Percentiles rank a stretch among this genome's conserved stretches.
Conservation (phyloP, 225 moss, liverwort and hornwort genomes). For the Bryum argenteum region DNA sequence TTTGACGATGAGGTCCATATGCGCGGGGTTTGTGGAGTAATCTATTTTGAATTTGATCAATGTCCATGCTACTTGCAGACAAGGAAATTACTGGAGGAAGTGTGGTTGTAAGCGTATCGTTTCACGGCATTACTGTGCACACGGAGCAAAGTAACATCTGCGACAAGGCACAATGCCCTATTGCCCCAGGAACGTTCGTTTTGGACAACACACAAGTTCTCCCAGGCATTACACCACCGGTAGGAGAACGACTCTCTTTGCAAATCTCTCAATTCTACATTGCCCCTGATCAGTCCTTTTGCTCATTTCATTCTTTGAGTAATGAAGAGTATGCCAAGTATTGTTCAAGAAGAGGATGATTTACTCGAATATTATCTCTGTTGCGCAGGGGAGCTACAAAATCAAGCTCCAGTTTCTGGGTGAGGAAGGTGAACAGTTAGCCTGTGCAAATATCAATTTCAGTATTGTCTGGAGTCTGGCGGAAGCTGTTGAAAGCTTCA, state of each 20-base stretch:
- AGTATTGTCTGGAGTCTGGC: slow-evolving; percentile 53
- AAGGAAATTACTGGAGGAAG: slow-evolving; percentile 50
- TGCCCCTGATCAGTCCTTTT: not conserved
- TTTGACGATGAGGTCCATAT: not conserved
- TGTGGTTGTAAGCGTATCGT: slow-evolving; percentile 58
- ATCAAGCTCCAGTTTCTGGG: slow-evolving; percentile 61
- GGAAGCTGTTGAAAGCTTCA: slow-evolving; percentile 42
- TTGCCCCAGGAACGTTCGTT: slow-evolving; percentile 56
- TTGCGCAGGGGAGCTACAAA: slow-evolving; percentile 56
- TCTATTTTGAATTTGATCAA: not conserved
- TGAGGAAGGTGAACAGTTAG: slow-evolving; percentile 44
- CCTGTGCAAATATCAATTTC: slow-evolving; percentile 62
- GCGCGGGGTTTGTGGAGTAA: not conserved
- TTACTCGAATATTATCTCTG: not conserved
- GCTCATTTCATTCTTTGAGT: too few relatives aligned
- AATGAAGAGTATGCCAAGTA: too few relatives aligned
- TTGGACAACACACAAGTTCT: slow-evolving; percentile 59
- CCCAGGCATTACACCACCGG: slow-evolving; percentile 65
- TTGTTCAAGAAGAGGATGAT: not conserved
- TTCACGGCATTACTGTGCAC: slow-evolving; percentile 66
- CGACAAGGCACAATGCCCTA: slow-evolving; percentile 49
- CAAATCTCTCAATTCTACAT: not conserved
- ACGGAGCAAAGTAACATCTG: slow-evolving; percentile 51
- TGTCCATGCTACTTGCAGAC: slow-evolving; percentile 31
- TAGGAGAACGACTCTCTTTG: slow-evolving; percentile 23